Evolutionary conservation across 345 rosid species (phyloP).

Genomic region (Gossypium anomalum): DNA sequence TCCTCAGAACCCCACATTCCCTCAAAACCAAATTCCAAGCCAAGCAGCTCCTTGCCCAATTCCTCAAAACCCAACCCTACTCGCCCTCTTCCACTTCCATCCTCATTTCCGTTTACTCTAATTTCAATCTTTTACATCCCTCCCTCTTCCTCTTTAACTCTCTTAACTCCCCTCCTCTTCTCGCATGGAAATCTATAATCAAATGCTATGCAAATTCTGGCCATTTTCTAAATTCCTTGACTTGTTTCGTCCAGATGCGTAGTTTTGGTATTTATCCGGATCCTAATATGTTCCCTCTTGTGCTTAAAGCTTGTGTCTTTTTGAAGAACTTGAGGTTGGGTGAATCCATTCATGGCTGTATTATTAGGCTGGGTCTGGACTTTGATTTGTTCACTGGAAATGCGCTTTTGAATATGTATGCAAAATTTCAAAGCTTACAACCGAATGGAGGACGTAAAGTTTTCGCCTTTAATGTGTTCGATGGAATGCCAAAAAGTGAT

Average conservation of each 20-base stretch:
- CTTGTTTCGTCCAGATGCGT: slow-evolving; percentile 50
- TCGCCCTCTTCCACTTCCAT: slow-evolving; percentile 33
- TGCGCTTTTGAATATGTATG: slow-evolving; percentile 88
- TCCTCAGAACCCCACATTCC: slow-evolving; percentile 32
- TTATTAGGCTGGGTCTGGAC: slow-evolving; percentile 57
- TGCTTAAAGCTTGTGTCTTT: slow-evolving; percentile 57
- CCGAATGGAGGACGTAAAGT: slow-evolving; percentile 2
- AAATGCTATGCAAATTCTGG: slow-evolving; percentile 54
- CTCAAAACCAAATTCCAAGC: slow-evolving; percentile 45
- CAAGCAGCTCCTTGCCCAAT: slow-evolving; percentile 67
- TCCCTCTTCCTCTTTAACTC: slow-evolving; percentile 48
- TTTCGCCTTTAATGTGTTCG: slow-evolving; percentile 26
- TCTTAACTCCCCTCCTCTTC: slow-evolving; percentile 47
- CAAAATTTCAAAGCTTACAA: slow-evolving; percentile 38
- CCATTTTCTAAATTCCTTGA: slow-evolving; percentile 37
- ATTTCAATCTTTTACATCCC: slow-evolving; percentile 46
- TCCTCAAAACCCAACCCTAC: slow-evolving; percentile 43
- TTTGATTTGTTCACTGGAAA: slow-evolving; percentile 65
- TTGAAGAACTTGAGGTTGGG: slow-evolving; percentile 55
- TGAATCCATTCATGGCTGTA: slow-evolving; percentile 69
- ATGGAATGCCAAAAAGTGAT: slow-evolving; percentile 37
- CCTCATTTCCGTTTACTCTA: slow-evolving; percentile 59
- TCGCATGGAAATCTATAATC: slow-evolving; percentile 74
- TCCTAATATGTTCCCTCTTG: slow-evolving; percentile 66
- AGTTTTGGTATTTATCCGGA: slow-evolving; percentile 55